phyloP scores from a whole-genome alignment of 495 filamentous ascomycete genomes.

The Xylaria nigripes region DNA sequence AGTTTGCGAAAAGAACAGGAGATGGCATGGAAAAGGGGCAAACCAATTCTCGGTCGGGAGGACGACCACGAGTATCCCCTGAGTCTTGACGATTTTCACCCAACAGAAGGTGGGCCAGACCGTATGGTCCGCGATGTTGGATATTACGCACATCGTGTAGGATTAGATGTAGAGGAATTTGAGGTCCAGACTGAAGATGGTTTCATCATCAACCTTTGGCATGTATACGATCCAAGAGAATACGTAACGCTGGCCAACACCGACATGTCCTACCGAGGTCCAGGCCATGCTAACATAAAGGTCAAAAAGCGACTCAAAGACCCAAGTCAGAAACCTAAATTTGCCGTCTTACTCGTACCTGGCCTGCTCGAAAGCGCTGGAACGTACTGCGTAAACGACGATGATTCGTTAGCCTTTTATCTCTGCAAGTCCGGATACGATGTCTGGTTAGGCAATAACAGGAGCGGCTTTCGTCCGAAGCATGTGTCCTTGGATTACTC shows the following conservation, averaged over 20 bases:
- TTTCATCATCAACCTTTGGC: slow-evolving; percentile 81
- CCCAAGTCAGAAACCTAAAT: slow-evolving; percentile 48
- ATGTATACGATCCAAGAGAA: slow-evolving; percentile 79
- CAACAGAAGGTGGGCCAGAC: slow-evolving; percentile 74
- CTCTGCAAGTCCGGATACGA: slow-evolving; percentile 91
- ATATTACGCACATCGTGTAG: slow-evolving; percentile 85
- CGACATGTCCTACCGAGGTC: slow-evolving; percentile 32
- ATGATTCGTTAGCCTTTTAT: slow-evolving; percentile 83
- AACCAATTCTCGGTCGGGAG: slow-evolving; percentile 19
- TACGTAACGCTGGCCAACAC: slow-evolving; percentile 40
- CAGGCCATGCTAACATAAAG: slow-evolving; percentile 30
- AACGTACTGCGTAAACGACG: slow-evolving; percentile 85
- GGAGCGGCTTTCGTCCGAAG: slow-evolving; percentile 74
- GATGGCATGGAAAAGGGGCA: slow-evolving; percentile 50
- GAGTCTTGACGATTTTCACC: slow-evolving; percentile 49
- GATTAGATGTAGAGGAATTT: slow-evolving; percentile 76
- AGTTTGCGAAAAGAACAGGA: slow-evolving; percentile 47
- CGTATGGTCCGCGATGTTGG: slow-evolving; percentile 66
- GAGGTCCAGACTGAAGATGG: slow-evolving; percentile 91
- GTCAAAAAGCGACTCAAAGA: slow-evolving; percentile 15
- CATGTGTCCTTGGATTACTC: slow-evolving; percentile 60
- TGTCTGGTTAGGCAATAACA: slow-evolving; percentile 93
- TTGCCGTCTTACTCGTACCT: slow-evolving; percentile 83
- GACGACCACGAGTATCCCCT: slow-evolving; percentile 33
- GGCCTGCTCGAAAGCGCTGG: slow-evolving; percentile 82